Evolutionary conservation across 2,329 filamentous ascomycete genomes (phyloP), one percentile per base, ranked within the genome.

Genomic region (Mycosphaerelloides madeirae): DNA sequence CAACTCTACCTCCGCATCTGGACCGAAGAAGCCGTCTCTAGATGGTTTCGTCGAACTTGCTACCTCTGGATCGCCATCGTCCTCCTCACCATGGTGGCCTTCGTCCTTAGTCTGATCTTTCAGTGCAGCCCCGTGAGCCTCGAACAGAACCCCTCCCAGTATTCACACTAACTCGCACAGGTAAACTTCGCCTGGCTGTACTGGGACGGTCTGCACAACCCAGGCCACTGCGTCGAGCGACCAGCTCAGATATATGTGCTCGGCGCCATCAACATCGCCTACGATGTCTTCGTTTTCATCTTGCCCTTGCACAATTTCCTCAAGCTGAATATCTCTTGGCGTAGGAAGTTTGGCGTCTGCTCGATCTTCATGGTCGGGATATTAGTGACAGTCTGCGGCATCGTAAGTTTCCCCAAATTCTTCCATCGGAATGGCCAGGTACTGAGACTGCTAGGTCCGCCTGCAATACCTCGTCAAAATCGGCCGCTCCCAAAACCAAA

Each of bases 1-100:
- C 50, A 53, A 31, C 37, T 53, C 6, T 54, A 54, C 29, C 41
- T 54, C 3, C 49, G 52, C 8, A 54, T 54, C 32, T 54, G 52
- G 52, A 49, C 43, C 3, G 41, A 43, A n/a, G 46, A 46, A 16
- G 49, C 52, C 11, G 38, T 44, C 3, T 49, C 49, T 3, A 36
- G 41, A 19, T 54, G 52, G 52, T 54, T 54, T 20, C 49, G 52
- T 9, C 43, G 46, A 22, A 34, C 44, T 7, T 49, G 49, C 36
- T 52, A 49, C 46, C 38, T 49, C 4, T 36, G 49, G 18, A 44
- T 54, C 29, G 31, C 33, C 5, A 18, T 54, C 19, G 43, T 49
- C 14, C 9, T 50, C n/a, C 16, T 46, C 29, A 54, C 52, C 1
- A 46, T 52, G 12, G 11, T 48, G 12, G 44, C 43, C 6, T 54